Evolutionary conservation across 805 yeast species (phyloP).

Genomic region (Starmerella etchellsii): DNA sequence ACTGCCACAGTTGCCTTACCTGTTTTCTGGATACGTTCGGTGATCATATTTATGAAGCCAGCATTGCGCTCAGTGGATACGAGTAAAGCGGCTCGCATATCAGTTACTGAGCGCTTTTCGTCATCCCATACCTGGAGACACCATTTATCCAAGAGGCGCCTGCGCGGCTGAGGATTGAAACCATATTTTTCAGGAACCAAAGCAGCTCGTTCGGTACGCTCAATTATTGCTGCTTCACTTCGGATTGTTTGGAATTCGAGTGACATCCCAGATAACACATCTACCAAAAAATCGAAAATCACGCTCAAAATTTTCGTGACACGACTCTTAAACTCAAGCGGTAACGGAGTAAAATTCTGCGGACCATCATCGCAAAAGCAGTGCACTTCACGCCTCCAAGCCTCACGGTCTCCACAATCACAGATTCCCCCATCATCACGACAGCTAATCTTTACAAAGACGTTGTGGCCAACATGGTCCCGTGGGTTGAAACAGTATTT

Average conservation of each 20-base stretch:
- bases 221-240: not conserved
- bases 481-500: conserved; percentile 57
- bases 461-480: conserved; percentile 60
- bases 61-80: conserved; percentile 49
- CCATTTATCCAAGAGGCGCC: conserved; percentile 26
- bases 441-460: conserved; percentile 48
- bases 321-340: conserved; percentile 45
- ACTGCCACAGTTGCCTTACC: conserved; percentile 63
- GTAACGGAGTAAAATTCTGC: conserved; percentile 27
- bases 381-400: conserved; percentile 46
- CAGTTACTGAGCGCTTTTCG: conserved; percentile 60
- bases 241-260: conserved; percentile 18
- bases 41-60: conserved; percentile 62
- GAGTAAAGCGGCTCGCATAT: conserved; percentile 54
- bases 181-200: not conserved
- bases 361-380: conserved; percentile 35
- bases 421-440: conserved; percentile 62
- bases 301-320: conserved; percentile 20
- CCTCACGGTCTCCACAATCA: conserved; percentile 84
- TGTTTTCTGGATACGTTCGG: conserved; percentile 43
- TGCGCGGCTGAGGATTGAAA: not conserved
- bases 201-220: conserved; percentile 1
- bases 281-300: conserved; percentile 26
- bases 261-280: conserved; percentile 21
- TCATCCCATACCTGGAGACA: conserved; percentile 62